A percentile compares a stretch with the other conserved stretches of the same genome.
Conservation (phyloP, 148 eudicot species). For the Rhododendron henanense region DNA sequence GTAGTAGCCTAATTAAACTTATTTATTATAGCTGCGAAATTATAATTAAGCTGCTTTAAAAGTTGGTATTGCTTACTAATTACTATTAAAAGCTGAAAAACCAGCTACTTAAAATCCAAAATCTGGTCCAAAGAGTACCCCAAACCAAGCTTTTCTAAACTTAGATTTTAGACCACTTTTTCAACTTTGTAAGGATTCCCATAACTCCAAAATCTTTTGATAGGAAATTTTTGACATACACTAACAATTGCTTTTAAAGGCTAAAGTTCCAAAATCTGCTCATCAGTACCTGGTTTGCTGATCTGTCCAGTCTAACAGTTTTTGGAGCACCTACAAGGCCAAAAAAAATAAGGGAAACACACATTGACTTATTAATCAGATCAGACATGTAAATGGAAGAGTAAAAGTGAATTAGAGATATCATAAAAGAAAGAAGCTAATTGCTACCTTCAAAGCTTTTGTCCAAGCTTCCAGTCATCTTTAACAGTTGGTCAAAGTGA, state of each 20-base stretch:
- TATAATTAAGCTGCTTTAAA: not conserved
- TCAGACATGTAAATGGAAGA: not conserved
- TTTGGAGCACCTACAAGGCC: slow-evolving; percentile 56
- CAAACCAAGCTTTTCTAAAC: not conserved
- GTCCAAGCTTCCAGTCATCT: slow-evolving; percentile 89
- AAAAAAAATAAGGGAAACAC: not conserved
- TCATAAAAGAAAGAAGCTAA: not conserved
- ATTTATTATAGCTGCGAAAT: no score
- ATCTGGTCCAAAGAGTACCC: not conserved
- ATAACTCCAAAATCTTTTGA: not conserved
- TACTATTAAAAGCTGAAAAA: not conserved
- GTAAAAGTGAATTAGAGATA: not conserved
- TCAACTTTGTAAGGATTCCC: not conserved
- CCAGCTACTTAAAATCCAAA: not conserved
- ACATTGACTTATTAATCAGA: not conserved
- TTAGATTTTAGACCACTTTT: not conserved
- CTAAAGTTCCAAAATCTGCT: not conserved
- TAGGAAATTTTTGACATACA: not conserved
- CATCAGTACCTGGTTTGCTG: slow-evolving; percentile 48
- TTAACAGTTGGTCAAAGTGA: slow-evolving; percentile 82
- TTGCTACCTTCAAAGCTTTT: slow-evolving; percentile 81
- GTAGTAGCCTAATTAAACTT: no score
- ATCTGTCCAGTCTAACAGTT: slow-evolving; percentile 53
- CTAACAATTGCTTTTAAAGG: not conserved
- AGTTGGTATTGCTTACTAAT: not conserved